Percentiles rank a stretch among this genome's conserved stretches.
Conservation (phyloP, 2,329 filamentous ascomycete genomes). For the Cercospora nicotianae region DNA sequence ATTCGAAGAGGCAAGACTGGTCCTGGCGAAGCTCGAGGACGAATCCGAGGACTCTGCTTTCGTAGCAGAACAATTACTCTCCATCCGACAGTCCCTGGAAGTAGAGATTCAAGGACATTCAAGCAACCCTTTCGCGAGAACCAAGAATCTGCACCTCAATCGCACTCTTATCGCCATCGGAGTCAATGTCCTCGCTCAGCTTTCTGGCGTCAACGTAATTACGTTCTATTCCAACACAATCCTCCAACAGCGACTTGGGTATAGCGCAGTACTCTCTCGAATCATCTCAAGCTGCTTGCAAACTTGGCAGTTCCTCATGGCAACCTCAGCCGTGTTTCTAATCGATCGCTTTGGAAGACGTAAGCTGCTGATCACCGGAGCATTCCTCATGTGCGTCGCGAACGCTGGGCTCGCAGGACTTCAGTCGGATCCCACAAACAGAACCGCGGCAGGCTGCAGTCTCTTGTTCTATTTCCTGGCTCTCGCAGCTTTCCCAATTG, state of each 20-base stretch:
- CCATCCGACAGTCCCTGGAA: conserved; percentile 29
- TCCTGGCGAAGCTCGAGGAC: conserved; percentile 33
- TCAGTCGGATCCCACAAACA: conserved; percentile 25
- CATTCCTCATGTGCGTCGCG: conserved; percentile 32
- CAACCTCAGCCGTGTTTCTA: conserved; percentile 31
- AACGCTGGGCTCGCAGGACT: conserved; percentile 30
- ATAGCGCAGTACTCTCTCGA: conserved; percentile 23
- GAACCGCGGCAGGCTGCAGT: conserved; percentile 28
- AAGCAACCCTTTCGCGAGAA: conserved; percentile 30
- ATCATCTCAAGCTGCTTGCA: conserved; percentile 33
- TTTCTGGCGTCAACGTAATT: conserved; percentile 33
- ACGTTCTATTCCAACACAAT: conserved; percentile 34
- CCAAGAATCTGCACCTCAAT: conserved; percentile 30
- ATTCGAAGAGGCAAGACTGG: conserved; percentile 27
- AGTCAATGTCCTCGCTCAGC: conserved; percentile 31
- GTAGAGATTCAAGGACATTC: conserved; percentile 27
- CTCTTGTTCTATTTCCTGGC: conserved; percentile 34
- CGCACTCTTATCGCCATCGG: conserved; percentile 31
- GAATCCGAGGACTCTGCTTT: conserved; percentile 26
- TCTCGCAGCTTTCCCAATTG: conserved; percentile 33
- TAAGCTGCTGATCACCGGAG: conserved; percentile 32
- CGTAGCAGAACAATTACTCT: conserved; percentile 22
- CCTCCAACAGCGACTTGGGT: conserved; percentile 27
- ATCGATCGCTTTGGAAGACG: conserved; percentile 37
- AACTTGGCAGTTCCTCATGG: conserved; percentile 34